Base-by-base conservation (phyloP, 257 asterid genomes). In the Mentha longifolia region DNA sequence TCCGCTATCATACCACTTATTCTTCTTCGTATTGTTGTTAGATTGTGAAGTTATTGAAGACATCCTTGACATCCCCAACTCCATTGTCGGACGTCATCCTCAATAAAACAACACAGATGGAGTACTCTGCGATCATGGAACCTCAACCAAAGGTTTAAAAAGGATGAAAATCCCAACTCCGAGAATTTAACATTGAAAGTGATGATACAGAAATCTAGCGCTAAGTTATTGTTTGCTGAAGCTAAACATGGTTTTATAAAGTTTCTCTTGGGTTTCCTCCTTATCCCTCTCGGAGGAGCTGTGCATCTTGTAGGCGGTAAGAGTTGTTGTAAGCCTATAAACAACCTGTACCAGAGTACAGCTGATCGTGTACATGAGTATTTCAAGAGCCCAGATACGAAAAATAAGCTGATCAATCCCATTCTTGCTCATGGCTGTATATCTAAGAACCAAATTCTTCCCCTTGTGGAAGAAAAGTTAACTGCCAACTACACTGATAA, bases 221-320 rank as follows among this genome's bases (percentile, higher is more conserved):
- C 1, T 69, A 73, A 68, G 45, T 7, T 82, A 12, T 17, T 78
- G 62, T 63, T 55, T 46, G 80, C 65, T 45, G 50, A 75, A 16
- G 71, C 65, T 0, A 63, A 17, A 19, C 30, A 37, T 7, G 75
- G 74, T 54, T 76, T 76, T 13, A 22, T 73, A 0, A 72, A 80
- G n/a, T 68, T 76, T 20, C 75, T 80, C 0, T 65, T 64, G 1
- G 45, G 74, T 61, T 35, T 80, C 33, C 70, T 80, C 25, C 37
- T 12, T 17, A 65, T 80, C 39, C 79, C 81, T 1, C 43, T 73
- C 6, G 79, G n/a, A n/a, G n/a, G n/a, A n/a, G n/a, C n/a, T n/a
- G n/a, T n/a, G n/a, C n/a, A n/a, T n/a, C n/a, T n/a, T 69, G 41
- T 58, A 61, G 51, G 79, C 70, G 28, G 75, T 8, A 54, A 68